Percentiles rank a stretch among this genome's conserved stretches.
These are phyloP conservation scores for Dendryphion nanum DNA, from an alignment of 2,329 filamentous ascomycete genomes.

Conservation along the genomic window DNA sequence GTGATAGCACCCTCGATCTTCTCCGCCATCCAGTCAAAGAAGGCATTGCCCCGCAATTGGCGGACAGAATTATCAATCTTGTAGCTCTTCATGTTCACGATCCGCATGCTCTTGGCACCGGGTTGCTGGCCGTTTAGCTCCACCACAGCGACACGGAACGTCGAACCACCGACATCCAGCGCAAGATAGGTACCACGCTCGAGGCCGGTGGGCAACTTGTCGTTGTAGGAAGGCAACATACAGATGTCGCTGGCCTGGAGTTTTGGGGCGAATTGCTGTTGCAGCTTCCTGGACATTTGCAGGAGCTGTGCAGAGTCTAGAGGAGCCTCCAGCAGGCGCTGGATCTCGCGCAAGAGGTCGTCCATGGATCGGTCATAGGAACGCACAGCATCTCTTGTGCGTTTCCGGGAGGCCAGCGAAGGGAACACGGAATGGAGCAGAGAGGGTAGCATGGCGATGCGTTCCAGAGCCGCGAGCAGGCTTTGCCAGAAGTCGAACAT, in stretches of 20 bases:
- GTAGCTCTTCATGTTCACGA: slow-evolving; percentile 54
- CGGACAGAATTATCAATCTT: slow-evolving; percentile 58
- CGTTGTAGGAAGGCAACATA: slow-evolving; percentile 66
- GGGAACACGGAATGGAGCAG: slow-evolving; percentile 39
- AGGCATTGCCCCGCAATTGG: slow-evolving; percentile 53
- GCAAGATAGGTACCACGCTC: slow-evolving; percentile 62
- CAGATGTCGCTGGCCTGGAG: slow-evolving; percentile 57
- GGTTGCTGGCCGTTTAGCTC: slow-evolving; percentile 51
- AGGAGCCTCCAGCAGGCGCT: slow-evolving; percentile 44
- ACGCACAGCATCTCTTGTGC: slow-evolving; percentile 38
- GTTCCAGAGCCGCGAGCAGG: slow-evolving; percentile 37
- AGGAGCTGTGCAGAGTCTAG: slow-evolving; percentile 42
- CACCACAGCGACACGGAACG: slow-evolving; percentile 62
- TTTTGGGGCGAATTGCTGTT: slow-evolving; percentile 54
- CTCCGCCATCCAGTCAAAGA: slow-evolving; percentile 67
- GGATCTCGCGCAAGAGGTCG: slow-evolving; percentile 45
- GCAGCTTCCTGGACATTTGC: slow-evolving; percentile 45
- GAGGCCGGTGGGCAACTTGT: slow-evolving; percentile 58
- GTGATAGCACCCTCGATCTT: slow-evolving; percentile 56
- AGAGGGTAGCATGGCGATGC: slow-evolving; percentile 41
- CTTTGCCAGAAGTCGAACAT: slow-evolving; percentile 43
- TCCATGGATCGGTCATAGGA: slow-evolving; percentile 48
- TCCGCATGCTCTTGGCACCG: slow-evolving; percentile 51
- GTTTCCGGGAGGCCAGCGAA: slow-evolving; percentile 31
- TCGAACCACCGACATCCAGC: slow-evolving; percentile 66